Base-by-base conservation (phyloP, 2,329 filamentous ascomycete species). In the Fusarium burgessii region DNA sequence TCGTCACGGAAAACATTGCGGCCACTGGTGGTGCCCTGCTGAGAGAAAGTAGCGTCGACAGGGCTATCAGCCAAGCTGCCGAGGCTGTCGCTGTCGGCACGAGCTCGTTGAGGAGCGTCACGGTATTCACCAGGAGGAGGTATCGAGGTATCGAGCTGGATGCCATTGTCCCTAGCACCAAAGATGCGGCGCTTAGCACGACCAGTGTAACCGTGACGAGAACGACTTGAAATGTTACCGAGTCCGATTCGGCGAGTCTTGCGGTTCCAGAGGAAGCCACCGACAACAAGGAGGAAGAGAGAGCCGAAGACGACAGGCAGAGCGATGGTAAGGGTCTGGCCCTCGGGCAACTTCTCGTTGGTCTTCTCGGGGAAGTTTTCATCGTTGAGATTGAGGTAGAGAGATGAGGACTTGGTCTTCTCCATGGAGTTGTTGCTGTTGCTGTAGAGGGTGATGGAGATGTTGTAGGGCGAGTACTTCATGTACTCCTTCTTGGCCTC, bases 211-310 rank as follows among this genome's bases (percentile, higher is more conserved):
- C 86, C 83, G 68, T 81, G 74, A 35, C 82, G 78, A 43, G 72
- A 70, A 54, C 85, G 83, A 72, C 84, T 80, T 82, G 88, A 86
- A 78, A 89, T 79, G 73, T 84, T 86, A 57, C 85, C 86, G 49
- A 89, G 74, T 7, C 80, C 79, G 65, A 89, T 87, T 65, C 77
- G 77, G 60, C 87, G 83, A n/a, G 81, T 78, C 73, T 84, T 82
- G 58, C 83, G 81, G 78, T 89, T 87, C 83, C 84, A 88, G 82
- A 91, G 58, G 80, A 86, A 83, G 79, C 89, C 77, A 79, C 90
- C 82, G 80, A 90, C 45, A 72, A 88, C 64, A 68, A 86, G 80
- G 51, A 88, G 65, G 43, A 81, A 50, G 58, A 87, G 78, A 74
- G 84, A 80, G 52, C 83, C 84, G n/a, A 87, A 77, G 23, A 86